These are phyloP conservation scores for Geum urbanum DNA, from an alignment of 306 rosid genomes.

Conservation along the genomic window DNA sequence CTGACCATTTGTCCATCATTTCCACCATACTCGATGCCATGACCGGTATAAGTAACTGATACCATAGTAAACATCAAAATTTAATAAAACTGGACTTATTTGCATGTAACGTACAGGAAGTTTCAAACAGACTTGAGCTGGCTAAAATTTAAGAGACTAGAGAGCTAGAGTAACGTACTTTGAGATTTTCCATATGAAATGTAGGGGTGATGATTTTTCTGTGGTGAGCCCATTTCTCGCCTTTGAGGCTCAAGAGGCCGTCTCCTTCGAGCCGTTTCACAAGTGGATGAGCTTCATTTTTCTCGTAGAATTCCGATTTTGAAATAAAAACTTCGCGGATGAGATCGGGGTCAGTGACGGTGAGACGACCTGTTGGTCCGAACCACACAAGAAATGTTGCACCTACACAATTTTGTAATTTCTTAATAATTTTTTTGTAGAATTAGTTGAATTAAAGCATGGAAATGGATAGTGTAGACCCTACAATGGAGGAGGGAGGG, in stretches of 20 bases:
- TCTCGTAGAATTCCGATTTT: slow-evolving; percentile 78
- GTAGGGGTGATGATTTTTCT: slow-evolving; percentile 80
- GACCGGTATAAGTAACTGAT: slow-evolving; percentile 73
- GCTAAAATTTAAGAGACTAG: not conserved
- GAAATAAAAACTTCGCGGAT: slow-evolving; percentile 82
- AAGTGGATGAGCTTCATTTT: slow-evolving; percentile 91
- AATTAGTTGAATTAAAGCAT: not conserved
- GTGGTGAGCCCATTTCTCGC: slow-evolving; percentile 94
- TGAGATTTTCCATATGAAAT: slow-evolving; percentile 90
- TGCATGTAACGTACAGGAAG: not conserved
- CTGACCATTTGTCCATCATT: slow-evolving; percentile 73
- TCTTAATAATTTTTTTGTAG: too few species aligned
- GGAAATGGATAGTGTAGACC: slow-evolving; percentile 67
- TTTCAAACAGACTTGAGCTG: too few species aligned
- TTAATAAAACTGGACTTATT: not conserved
- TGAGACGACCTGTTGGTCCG: slow-evolving; percentile 78
- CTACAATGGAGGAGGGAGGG: slow-evolving; percentile 35
- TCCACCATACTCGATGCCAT: slow-evolving; percentile 69
- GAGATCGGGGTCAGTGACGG: slow-evolving; percentile 85
- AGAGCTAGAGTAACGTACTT: slow-evolving; percentile 31
- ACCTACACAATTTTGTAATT: slow-evolving; percentile 34
- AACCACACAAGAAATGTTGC: slow-evolving; percentile 91
- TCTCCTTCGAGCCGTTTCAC: slow-evolving; percentile 94
- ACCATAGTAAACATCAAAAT: not conserved
- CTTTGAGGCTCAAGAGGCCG: slow-evolving; percentile 92